Conservation (phyloP, 805 yeast genomes). For the Wickerhamomyces bovis region DNA sequence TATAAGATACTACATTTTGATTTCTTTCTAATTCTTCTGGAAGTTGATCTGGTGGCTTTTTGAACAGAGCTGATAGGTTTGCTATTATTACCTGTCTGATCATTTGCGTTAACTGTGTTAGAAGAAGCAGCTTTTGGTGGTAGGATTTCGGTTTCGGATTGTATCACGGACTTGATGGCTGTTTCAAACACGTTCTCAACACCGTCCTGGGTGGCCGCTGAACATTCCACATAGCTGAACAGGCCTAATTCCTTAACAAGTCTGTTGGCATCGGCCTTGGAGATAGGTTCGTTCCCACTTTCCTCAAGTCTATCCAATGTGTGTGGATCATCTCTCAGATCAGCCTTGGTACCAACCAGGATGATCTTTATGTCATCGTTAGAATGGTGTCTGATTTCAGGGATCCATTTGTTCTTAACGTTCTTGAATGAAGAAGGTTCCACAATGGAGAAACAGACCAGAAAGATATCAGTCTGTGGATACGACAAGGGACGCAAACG, state of each 20-base stretch:
- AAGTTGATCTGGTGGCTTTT: conserved; percentile 1
- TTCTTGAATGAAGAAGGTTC: conserved; percentile 77
- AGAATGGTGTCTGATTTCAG: conserved; percentile 82
- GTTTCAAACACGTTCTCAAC: conserved; percentile 79
- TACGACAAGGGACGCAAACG: conserved; percentile 83
- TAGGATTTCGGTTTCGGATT: conserved; percentile 13
- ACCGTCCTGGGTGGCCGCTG: conserved; percentile 85
- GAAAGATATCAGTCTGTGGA: conserved; percentile 86
- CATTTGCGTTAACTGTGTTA: background rate
- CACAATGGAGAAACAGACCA: conserved; percentile 80
- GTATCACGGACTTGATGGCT: conserved; percentile 66
- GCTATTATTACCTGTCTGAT: background rate
- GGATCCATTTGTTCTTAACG: conserved; percentile 77
- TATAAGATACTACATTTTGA: conserved; percentile 45
- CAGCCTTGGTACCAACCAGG: conserved; percentile 84
- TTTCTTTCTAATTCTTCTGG: conserved; percentile 34
- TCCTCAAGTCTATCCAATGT: conserved; percentile 59
- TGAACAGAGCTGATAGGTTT: background rate
- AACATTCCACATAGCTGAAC: conserved; percentile 75
- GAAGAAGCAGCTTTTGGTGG: conserved; percentile 3
- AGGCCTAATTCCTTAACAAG: conserved; percentile 70
- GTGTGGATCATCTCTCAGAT: conserved; percentile 76
- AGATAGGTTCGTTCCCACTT: conserved; percentile 55
- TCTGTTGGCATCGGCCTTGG: conserved; percentile 53
- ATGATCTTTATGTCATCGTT: conserved; percentile 63